Conservation (phyloP, 192 early-diverging fungal species). For the Linnemannia elongata region DNA sequence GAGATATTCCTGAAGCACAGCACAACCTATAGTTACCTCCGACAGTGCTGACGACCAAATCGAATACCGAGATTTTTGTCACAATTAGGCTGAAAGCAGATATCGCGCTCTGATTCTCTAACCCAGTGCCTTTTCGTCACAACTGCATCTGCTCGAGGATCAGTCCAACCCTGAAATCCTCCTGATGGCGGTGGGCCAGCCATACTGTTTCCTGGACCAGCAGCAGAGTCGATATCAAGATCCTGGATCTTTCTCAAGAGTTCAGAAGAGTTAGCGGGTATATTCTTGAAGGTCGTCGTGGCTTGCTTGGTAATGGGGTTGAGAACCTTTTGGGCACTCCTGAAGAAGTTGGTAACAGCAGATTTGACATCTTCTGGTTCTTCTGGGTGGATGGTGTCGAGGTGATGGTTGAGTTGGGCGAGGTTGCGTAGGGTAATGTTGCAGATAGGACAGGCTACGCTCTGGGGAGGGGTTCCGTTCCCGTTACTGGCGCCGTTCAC, state of each 20-base stretch:
- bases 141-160: slow-evolving; percentile 43
- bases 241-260: slow-evolving; percentile 62
- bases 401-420: slow-evolving; percentile 59
- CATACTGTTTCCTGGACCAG: slow-evolving; percentile 39
- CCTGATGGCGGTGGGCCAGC: slow-evolving; percentile 36
- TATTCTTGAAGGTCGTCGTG: slow-evolving; percentile 55
- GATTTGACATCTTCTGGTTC: slow-evolving; percentile 65
- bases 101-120: slow-evolving; percentile 60
- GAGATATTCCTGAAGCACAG: slow-evolving; percentile 20
- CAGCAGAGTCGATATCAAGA: slow-evolving; percentile 50
- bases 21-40: slow-evolving; percentile 48
- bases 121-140: slow-evolving; percentile 73
- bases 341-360: slow-evolving; percentile 62
- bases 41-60: slow-evolving; percentile 69
- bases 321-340: slow-evolving; percentile 67
- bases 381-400: slow-evolving; percentile 64
- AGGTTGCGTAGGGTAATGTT: slow-evolving; percentile 52
- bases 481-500: background rate
- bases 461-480: background rate
- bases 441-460: slow-evolving; percentile 53
- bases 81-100: slow-evolving; percentile 62
- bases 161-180: slow-evolving; percentile 58
- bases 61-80: slow-evolving; percentile 60
- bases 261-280: slow-evolving; percentile 57
- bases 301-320: slow-evolving; percentile 56